Percentiles rank a stretch among this genome's conserved stretches.
Conservation (phyloP, 345 rosid genomes). For the Adansonia digitata region DNA sequence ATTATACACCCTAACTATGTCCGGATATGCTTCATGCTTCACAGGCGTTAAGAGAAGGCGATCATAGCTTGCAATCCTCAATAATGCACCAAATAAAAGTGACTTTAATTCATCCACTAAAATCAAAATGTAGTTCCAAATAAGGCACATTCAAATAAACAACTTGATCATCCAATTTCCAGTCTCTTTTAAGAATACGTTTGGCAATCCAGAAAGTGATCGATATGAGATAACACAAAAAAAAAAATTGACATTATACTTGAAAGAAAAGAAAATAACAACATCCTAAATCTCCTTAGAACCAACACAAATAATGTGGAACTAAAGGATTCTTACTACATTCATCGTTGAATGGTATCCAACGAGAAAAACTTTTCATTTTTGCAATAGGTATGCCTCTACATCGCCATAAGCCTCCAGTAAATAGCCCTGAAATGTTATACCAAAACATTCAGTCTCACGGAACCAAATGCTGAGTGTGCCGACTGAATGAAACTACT, state of each 20-base stretch:
- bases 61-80: no score
- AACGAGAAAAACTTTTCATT: conserved; percentile 16
- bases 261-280: background rate
- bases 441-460: conserved; percentile 8
- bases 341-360: conserved; percentile 17
- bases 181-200: conserved; percentile 12
- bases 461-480: background rate
- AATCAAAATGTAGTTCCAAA: background rate
- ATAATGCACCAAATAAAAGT: background rate
- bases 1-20: no score
- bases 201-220: background rate
- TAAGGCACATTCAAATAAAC: background rate
- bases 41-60: no score
- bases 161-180: conserved; percentile 1
- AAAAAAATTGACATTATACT: background rate
- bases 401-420: conserved; percentile 23
- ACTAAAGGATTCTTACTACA: conserved; percentile 43
- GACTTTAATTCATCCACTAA: background rate
- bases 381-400: conserved; percentile 11
- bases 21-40: no score
- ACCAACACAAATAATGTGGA: conserved; percentile 27
- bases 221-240: no score
- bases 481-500: background rate
- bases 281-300: conserved; percentile 44
- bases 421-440: conserved; percentile 31